phyloP scores from a whole-genome alignment of 495 filamentous ascomycete species.

The Saxispiralis lemnorum region DNA sequence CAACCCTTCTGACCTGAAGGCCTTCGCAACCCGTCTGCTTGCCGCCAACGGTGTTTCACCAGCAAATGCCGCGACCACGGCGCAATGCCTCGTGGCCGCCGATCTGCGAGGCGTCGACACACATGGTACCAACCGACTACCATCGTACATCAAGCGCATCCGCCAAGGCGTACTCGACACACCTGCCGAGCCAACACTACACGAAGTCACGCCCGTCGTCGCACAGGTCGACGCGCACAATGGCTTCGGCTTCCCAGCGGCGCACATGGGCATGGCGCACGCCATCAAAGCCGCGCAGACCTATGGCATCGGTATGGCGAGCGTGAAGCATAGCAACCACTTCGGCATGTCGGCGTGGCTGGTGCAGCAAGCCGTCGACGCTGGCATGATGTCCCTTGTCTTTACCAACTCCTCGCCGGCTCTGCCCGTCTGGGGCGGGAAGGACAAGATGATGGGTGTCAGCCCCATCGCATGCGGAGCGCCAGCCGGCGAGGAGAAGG shows the following conservation, averaged over 20 bases:
- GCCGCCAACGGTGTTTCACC: conserved; percentile 38
- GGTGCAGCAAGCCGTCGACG: conserved; percentile 54
- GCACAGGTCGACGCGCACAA: conserved; percentile 52
- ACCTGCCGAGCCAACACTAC: conserved; percentile 35
- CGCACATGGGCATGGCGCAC: conserved; percentile 40
- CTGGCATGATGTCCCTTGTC: conserved; percentile 54
- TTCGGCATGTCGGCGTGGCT: conserved; percentile 69
- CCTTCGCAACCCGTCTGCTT: conserved; percentile 34
- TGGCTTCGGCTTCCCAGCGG: conserved; percentile 56
- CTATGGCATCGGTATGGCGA: conserved; percentile 56
- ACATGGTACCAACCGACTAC: conserved; percentile 60
- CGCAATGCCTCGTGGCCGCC: conserved; percentile 46
- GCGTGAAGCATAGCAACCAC: conserved; percentile 58
- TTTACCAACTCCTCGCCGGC: conserved; percentile 68
- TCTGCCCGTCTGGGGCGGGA: conserved; percentile 54
- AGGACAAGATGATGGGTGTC: conserved; percentile 50
- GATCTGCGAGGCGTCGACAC: conserved; percentile 66
- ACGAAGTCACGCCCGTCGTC: conserved; percentile 46
- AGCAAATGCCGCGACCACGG: conserved; percentile 39
- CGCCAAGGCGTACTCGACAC: conserved; percentile 46
- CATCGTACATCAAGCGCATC: conserved; percentile 56
- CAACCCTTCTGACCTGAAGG: conserved; percentile 12
- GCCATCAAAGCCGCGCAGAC: conserved; percentile 47
- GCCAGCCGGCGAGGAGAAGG: conserved; percentile 35
- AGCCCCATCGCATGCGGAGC: conserved; percentile 64